Percentiles rank a stretch among this genome's conserved stretches.
Conservation (phyloP, 2,329 filamentous ascomycete species). For the Capronia americana region DNA sequence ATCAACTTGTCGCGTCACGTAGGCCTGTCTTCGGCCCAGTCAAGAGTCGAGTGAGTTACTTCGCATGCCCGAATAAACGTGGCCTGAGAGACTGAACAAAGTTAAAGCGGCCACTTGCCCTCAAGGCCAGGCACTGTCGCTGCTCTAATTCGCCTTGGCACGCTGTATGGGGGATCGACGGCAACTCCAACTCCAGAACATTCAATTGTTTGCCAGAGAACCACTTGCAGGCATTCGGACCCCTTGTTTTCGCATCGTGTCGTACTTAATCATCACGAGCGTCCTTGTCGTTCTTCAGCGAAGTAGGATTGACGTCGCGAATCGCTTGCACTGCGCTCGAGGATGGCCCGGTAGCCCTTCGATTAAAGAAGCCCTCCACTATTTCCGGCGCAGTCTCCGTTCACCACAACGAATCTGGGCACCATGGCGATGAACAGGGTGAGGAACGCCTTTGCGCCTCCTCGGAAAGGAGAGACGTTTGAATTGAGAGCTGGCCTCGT, state of each 20-base stretch:
- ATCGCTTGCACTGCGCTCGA: constrained; percentile 7
- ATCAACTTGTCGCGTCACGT: neutral
- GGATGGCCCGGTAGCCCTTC: constrained; percentile 34
- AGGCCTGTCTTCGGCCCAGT: neutral
- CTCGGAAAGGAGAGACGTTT: constrained; percentile 96
- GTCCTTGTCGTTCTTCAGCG: neutral
- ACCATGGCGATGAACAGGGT: constrained; percentile 95
- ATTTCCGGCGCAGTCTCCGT: constrained; percentile 14
- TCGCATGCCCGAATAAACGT: neutral
- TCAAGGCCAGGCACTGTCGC: neutral
- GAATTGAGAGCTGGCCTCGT: constrained; percentile 92
- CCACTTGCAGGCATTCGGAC: neutral
- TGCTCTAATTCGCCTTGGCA: neutral
- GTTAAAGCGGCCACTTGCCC: neutral
- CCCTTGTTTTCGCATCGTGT: neutral
- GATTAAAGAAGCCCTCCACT: constrained; percentile 12
- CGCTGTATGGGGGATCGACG: neutral
- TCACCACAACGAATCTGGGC: constrained; percentile 16
- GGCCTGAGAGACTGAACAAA: neutral
- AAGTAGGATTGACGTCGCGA: neutral
- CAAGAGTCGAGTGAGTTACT: neutral
- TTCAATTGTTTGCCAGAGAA: neutral
- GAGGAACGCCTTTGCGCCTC: constrained; percentile 87
- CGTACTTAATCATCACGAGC: neutral
- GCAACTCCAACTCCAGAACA: neutral